Conservation (phyloP, 306 rosid genomes). For the Elaeagnus macrophylla region DNA sequence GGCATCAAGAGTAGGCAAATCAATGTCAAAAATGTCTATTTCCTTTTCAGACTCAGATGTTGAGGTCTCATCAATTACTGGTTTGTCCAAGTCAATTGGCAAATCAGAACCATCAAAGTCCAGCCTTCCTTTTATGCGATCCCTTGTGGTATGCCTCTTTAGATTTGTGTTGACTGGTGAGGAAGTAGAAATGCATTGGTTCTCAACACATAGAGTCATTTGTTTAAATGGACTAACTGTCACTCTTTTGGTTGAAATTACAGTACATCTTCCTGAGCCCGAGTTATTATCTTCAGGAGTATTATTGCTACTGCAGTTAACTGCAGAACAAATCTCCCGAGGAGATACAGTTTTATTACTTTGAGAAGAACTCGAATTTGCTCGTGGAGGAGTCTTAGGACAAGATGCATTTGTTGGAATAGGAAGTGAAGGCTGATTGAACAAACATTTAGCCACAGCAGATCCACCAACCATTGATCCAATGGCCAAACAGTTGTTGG, state of each 20-base stretch:
- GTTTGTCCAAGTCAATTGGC: constrained; percentile 23
- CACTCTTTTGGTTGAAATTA: constrained; percentile 72
- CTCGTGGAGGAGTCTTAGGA: constrained; percentile 49
- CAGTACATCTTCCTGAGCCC: constrained; percentile 47
- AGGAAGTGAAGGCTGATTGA: constrained; percentile 40
- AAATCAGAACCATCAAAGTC: constrained; percentile 52
- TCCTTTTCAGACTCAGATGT: constrained; percentile 47
- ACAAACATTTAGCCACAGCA: constrained; percentile 62
- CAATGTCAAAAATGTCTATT: constrained; percentile 41
- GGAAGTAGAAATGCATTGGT: constrained; percentile 49
- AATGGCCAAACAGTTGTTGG: constrained; percentile 16
- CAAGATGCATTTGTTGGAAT: constrained; percentile 36
- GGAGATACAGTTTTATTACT: constrained; percentile 44
- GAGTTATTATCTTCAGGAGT: constrained; percentile 35
- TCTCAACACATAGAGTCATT: constrained; percentile 49
- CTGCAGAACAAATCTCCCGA: constrained; percentile 34
- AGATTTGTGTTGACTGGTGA: constrained; percentile 39
- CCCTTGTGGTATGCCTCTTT: constrained; percentile 45
- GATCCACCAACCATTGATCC: constrained; percentile 43
- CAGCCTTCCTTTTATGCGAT: constrained; percentile 64
- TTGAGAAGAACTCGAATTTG: constrained; percentile 46
- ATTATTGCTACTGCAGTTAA: constrained; percentile 27
- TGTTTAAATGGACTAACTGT: constrained; percentile 61
- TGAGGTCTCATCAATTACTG: constrained; percentile 27
- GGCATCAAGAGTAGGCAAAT: constrained; percentile 45